Evolutionary conservation across 768 basidiomycete species (phyloP), one percentile per base, ranked within the genome.

Genomic region (Kwoniella pini): DNA sequence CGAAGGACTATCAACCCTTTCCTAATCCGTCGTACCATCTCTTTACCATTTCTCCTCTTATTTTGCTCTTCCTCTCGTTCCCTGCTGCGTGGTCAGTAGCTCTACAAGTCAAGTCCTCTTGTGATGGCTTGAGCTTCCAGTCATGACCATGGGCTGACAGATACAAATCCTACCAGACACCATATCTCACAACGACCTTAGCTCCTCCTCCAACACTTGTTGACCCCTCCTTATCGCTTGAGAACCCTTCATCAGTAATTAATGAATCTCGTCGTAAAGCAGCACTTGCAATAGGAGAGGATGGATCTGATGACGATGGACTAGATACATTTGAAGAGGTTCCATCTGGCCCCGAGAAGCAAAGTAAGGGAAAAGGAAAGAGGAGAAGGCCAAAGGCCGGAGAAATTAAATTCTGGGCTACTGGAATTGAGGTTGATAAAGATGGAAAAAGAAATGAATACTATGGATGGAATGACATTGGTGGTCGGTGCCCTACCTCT

Each of bases 391-490:
- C 68, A 5, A 53, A 56, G 27, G 43, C 52, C 13, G 71, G 71
- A 15, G 71, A 73, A 45, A 46, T 73, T 1, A 56, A 52, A 31
- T 64, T 54, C 55, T 68, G 65, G 65, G 39, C 42, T n/a, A 71
- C 68, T 13, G 65, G 68, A 9, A 49, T 71, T 22, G 69, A 69
- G 42, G 55, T 65, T 2, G 64, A 68, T 30, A 63, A 48, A 38
- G 63, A 60, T 26, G 33, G 62, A 30, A 49, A 42, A 9, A 63
- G 70, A 61, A 65, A 67, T 24, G 57, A 57, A 0, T 17, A 48
- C 2, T 74, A 71, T 54, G 70, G 63, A 3, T 69, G 68, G 67
- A 57, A 27, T 21, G 67, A 58, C 6, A 36, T 60, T 11, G 61
- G 64, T 26, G 69, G 70, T 69, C 48, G 62, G 70, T 58, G n/a